Evolutionary conservation across 306 rosid species (phyloP).

Genomic region (Quercus engelmannii): DNA sequence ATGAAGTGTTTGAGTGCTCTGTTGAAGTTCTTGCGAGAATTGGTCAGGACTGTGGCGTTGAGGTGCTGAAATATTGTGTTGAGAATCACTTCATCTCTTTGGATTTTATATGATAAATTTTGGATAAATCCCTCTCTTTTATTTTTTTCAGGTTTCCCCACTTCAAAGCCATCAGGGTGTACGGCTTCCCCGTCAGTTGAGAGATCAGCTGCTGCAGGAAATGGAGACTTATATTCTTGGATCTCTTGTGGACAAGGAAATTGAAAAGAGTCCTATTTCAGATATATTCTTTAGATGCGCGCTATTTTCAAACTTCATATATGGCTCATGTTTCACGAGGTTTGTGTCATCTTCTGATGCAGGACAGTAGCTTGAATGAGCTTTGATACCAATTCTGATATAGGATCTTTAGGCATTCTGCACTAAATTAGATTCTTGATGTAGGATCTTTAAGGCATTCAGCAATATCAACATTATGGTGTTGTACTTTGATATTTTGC

Average conservation of each 20-base stretch:
- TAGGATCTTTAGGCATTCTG: no score
- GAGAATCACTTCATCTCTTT: slow-evolving; percentile 15
- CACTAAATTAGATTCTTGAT: no score
- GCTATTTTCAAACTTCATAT: slow-evolving; percentile 62
- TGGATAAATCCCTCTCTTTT: not conserved
- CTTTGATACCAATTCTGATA: no score
- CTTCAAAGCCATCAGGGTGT: slow-evolving; percentile 36
- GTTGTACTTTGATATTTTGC: slow-evolving; percentile 1
- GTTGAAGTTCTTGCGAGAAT: slow-evolving; percentile 65
- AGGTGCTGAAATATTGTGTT: slow-evolving; percentile 49
- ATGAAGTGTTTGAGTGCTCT: slow-evolving; percentile 67
- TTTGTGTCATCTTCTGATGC: slow-evolving; percentile 24
- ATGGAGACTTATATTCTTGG: slow-evolving; percentile 67
- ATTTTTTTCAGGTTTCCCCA: slow-evolving; percentile 46
- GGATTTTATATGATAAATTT: slow-evolving; percentile 3
- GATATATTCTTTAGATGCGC: slow-evolving; percentile 65
- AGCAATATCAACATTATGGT: not conserved
- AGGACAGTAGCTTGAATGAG: no score
- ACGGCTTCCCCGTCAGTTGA: slow-evolving; percentile 60
- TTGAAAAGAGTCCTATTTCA: slow-evolving; percentile 40
- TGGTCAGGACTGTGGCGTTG: slow-evolving; percentile 40
- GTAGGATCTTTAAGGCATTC: no score
- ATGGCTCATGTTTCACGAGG: slow-evolving; percentile 57
- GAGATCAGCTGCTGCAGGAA: slow-evolving; percentile 67
- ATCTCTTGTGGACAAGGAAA: slow-evolving; percentile 50